These are phyloP conservation scores for Oleoguttula mirabilis DNA, from an alignment of 495 filamentous ascomycete species.

Conservation along the genomic window DNA sequence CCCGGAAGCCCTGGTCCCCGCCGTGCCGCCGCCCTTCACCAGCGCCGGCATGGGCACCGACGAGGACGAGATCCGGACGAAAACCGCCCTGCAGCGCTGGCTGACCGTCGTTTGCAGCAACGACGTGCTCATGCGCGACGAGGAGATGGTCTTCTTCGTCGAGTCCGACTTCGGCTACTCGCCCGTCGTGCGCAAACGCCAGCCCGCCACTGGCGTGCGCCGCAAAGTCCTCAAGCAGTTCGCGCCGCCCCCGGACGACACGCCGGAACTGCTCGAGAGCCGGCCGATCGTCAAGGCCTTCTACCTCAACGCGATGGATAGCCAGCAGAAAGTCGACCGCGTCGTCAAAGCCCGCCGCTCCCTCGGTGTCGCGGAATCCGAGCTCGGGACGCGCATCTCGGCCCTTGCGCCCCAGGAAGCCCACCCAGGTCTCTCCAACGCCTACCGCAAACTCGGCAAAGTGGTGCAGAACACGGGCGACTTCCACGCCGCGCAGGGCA, in stretches of 20 bases:
- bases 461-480: constrained; percentile 86
- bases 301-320: constrained; percentile 89
- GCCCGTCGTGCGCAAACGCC: constrained; percentile 86
- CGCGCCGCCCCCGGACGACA: constrained; percentile 93
- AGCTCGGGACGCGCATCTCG: constrained; percentile 80
- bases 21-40: constrained; percentile 79
- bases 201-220: constrained; percentile 90
- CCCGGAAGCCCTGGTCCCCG: constrained; percentile 95
- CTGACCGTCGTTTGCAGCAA: constrained; percentile 84
- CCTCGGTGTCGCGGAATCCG: constrained; percentile 82
- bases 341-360: constrained; percentile 85
- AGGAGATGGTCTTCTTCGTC: constrained; percentile 93
- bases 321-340: constrained; percentile 87
- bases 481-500: constrained; percentile 93
- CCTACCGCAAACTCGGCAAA: constrained; percentile 91
- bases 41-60: constrained; percentile 93
- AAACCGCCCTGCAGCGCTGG: constrained; percentile 84
- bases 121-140: constrained; percentile 84
- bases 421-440: constrained; percentile 72
- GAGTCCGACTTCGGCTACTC: constrained; percentile 98
- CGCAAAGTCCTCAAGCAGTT: constrained; percentile 97
- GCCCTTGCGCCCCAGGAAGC: constrained; percentile 79
- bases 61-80: constrained; percentile 85
- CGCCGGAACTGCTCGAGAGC: constrained; percentile 81
- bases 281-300: constrained; percentile 89